Base-by-base conservation (phyloP, 23 red algal species). In the Gracilaria caudata region DNA sequence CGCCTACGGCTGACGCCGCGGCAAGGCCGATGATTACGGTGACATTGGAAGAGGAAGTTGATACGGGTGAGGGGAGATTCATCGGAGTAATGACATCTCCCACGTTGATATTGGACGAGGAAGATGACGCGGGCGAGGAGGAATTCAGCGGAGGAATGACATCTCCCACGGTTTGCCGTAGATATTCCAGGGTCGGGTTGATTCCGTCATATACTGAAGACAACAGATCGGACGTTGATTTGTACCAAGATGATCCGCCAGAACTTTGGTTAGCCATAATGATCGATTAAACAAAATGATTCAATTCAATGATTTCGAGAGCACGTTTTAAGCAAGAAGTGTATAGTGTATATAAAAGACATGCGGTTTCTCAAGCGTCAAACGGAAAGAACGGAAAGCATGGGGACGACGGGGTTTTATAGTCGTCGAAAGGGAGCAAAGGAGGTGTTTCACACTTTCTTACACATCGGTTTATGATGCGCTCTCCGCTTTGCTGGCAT, bases 401-500 rank as follows among this genome's bases (percentile, higher is more conserved):
- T 9, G 23, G 16, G n/a, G 34, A 40, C 65, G 37, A 23, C 5
- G 20, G 20, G 32, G 65, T 11, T 71, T 41, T 71, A 71, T 71
- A 71, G 26, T 32, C n/a, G 25, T 14, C 3, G 60, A 9, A 16
- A 6, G 60, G 32, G n/a, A 9, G 29, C 60, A 1, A 65, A 34
- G 60, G 60, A 65, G 65, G 17, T 11, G 65, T 36, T 71, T 1
- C 37, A 41, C 65, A 19, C 8, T 7, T 40, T 41, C 34, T 65
- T 65, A 65, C 60, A 65, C 60, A 65, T 14, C 60, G 60, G 4
- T 65, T 28, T 7, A 10, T 65, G 60, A 65, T 35, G 60, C 60
- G 65, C 7, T 39, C 7, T n/a, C 9, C 39, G 39, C 65, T 71
- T 71, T 71, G 65, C 33, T 71, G 65, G 34, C 65, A 71, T 21